phyloP scores from a whole-genome alignment of 805 yeast genomes.

The Candida boleticola region DNA sequence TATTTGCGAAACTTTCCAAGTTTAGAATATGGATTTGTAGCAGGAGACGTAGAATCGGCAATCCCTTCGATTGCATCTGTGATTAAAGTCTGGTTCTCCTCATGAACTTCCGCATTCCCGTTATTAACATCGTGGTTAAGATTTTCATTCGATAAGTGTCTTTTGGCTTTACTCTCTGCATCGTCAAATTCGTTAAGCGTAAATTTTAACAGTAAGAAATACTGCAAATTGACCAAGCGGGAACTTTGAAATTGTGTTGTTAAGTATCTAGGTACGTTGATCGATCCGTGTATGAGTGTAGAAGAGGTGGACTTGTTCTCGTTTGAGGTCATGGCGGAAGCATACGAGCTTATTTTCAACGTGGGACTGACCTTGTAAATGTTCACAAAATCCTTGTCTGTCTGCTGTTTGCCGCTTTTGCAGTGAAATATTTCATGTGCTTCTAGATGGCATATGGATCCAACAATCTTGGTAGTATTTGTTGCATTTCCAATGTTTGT shows the following conservation, averaged over 20 bases:
- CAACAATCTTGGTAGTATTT: slow-evolving; percentile 27
- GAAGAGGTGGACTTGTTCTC: slow-evolving; percentile 3
- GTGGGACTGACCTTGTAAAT: slow-evolving; percentile 34
- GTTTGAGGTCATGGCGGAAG: slow-evolving; percentile 21
- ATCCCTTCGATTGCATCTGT: background rate
- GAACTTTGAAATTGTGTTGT: slow-evolving; percentile 38
- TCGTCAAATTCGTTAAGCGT: slow-evolving; percentile 27
- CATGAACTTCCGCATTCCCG: background rate
- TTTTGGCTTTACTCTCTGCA: slow-evolving; percentile 1
- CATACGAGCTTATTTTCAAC: slow-evolving; percentile 31
- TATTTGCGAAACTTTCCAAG: slow-evolving; percentile 11
- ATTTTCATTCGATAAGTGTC: background rate
- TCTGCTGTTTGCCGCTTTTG: slow-evolving; percentile 9
- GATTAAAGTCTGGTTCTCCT: background rate
- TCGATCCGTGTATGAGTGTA: slow-evolving; percentile 20
- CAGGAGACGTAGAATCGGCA: background rate
- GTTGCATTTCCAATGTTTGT: slow-evolving; percentile 15
- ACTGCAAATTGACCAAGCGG: slow-evolving; percentile 33
- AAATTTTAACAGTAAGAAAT: slow-evolving; percentile 35
- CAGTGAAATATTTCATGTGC: slow-evolving; percentile 38
- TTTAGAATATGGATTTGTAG: background rate
- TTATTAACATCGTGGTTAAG: background rate
- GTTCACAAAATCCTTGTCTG: slow-evolving; percentile 16
- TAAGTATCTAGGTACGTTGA: slow-evolving; percentile 30
- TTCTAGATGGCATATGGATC: slow-evolving; percentile 33